Conservation (phyloP, 148 eudicot species). For the Dianthus caryophyllus region DNA sequence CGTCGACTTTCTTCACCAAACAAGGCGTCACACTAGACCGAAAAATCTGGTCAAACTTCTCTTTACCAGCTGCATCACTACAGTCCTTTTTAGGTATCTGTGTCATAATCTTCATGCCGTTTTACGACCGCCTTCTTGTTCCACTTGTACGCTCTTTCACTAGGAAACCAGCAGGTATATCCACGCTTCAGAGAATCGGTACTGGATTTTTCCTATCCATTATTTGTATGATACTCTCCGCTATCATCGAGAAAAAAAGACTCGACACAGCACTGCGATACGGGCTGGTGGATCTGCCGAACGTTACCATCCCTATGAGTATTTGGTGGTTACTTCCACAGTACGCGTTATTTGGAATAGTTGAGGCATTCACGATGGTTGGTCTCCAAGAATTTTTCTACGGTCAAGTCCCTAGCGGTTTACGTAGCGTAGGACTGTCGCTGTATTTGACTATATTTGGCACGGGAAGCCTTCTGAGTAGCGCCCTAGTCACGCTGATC, state of each 20-base stretch:
- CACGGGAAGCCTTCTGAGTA: conserved; percentile 53
- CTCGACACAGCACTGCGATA: conserved; percentile 34
- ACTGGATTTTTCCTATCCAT: conserved; percentile 42
- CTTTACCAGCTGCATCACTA: conserved; percentile 60
- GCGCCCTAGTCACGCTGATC: conserved; percentile 44
- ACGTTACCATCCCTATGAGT: conserved; percentile 49
- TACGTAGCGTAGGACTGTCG: conserved; percentile 56
- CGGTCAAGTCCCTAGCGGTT: conserved; percentile 47
- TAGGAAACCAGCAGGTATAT: conserved; percentile 48
- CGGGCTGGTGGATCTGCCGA: conserved; percentile 40
- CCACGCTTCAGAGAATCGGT: conserved; percentile 64
- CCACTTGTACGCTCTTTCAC: conserved; percentile 45
- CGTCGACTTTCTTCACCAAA: conserved; percentile 54
- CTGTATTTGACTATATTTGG: conserved; percentile 55
- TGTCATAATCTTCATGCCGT: conserved; percentile 35
- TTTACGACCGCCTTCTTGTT: conserved; percentile 50
- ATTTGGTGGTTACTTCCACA: conserved; percentile 74
- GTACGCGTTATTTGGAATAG: conserved; percentile 40
- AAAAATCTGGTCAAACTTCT: conserved; percentile 32
- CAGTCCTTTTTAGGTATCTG: conserved; percentile 32
- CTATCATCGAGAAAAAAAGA: conserved; percentile 41
- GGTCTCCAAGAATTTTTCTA: conserved; percentile 75
- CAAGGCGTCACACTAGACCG: conserved; percentile 69
- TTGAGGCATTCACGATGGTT: conserved; percentile 46
- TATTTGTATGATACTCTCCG: conserved; percentile 41